Percentiles rank a stretch among this genome's conserved stretches.
These are phyloP conservation scores for Erythrophleum ivorense DNA, from an alignment of 331 rosid species.

Conservation along the genomic window DNA sequence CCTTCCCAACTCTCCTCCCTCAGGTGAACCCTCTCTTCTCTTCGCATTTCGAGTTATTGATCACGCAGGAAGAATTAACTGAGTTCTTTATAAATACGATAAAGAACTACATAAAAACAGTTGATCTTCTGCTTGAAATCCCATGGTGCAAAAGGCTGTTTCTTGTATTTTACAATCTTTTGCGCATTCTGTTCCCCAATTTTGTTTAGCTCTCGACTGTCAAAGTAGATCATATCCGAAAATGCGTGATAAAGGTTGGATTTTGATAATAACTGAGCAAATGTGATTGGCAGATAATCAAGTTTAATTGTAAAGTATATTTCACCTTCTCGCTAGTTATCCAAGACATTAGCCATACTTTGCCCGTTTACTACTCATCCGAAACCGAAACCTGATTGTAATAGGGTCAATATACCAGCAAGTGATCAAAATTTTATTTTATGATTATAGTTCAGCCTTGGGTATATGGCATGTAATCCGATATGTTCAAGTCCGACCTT, in stretches of 20 bases:
- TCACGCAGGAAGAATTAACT: background rate
- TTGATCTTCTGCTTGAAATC: background rate
- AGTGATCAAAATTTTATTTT: background rate
- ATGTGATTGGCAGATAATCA: background rate
- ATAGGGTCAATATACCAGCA: background rate
- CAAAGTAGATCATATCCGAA: background rate
- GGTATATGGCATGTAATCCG: background rate
- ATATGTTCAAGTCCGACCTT: background rate
- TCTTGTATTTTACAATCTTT: background rate
- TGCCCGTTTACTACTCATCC: background rate
- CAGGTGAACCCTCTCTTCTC: constrained; percentile 53
- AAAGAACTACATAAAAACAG: background rate
- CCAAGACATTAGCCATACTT: background rate
- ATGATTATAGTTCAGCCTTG: background rate
- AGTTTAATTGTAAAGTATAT: background rate
- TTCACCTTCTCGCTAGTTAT: background rate
- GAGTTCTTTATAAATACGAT: background rate
- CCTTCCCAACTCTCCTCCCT: constrained; percentile 66
- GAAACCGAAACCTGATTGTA: constrained; percentile 3
- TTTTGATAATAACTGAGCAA: background rate
- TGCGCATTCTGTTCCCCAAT: background rate
- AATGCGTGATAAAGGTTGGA: background rate
- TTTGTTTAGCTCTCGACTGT: background rate
- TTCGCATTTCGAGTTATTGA: background rate
- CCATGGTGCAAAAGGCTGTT: background rate